phyloP scores from a whole-genome alignment of 2,329 filamentous ascomycete species.

The Aspergillus calidoustus region DNA sequence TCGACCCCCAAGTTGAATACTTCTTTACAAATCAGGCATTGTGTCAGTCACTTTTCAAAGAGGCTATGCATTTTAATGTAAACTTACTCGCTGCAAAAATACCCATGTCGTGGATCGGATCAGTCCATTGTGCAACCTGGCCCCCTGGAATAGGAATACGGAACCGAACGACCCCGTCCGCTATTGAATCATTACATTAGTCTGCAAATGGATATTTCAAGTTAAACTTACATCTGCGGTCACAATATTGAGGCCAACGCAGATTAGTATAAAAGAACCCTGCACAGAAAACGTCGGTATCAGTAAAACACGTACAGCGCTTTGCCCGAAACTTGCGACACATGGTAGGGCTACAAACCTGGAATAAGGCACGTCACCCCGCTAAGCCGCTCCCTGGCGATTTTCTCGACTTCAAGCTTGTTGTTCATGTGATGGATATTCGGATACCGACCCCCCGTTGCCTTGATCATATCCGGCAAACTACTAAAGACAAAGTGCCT shows the following conservation, averaged over 20 bases:
- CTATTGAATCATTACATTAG: neutral
- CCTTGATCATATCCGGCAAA: conserved; percentile 22
- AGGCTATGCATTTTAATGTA: too few species aligned
- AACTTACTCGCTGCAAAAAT: conserved; percentile 24
- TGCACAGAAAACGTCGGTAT: neutral
- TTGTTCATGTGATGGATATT: conserved; percentile 2
- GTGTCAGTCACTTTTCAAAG: neutral
- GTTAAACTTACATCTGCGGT: neutral
- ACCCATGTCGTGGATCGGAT: conserved; percentile 26
- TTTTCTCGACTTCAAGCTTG: neutral
- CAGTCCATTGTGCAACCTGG: conserved; percentile 24
- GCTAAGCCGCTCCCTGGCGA: neutral
- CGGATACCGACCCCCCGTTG: conserved; percentile 8
- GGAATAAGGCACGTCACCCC: neutral
- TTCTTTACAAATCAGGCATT: neutral
- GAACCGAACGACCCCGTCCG: conserved; percentile 23
- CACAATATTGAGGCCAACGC: conserved; percentile 1
- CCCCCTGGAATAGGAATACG: conserved; percentile 16
- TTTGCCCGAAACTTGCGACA: too few species aligned
- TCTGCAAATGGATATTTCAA: neutral
- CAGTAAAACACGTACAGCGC: too few species aligned
- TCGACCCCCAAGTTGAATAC: neutral
- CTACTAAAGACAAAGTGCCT: conserved; percentile 27
- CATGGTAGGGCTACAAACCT: neutral
- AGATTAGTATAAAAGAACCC: conserved; percentile 2